Percentiles rank a stretch among this genome's conserved stretches.
Evolutionary conservation across 2,329 filamentous ascomycete genomes (phyloP).

Genomic region (Neurospora crassa): DNA sequence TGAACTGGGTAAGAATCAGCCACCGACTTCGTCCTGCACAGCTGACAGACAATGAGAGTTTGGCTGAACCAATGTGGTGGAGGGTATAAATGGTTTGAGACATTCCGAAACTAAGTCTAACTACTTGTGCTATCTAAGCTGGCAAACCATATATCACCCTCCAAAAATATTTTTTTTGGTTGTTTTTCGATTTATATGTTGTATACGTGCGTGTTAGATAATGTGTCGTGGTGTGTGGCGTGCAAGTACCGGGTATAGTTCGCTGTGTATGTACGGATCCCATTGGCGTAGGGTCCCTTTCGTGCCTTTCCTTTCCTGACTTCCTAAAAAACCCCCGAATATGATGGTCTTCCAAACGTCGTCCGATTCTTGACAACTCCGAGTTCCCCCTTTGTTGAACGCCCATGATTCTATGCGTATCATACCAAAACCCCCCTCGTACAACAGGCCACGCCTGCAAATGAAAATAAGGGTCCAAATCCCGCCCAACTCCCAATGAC

Average conservation of each 20-base stretch:
- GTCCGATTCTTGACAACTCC: background rate
- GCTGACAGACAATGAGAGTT: background rate
- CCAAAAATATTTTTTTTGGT: slow-evolving; percentile 8
- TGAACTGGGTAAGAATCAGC: background rate
- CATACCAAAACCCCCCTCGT: background rate
- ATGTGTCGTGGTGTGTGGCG: background rate
- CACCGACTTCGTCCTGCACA: background rate
- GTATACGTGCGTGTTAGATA: background rate
- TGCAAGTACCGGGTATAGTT: background rate
- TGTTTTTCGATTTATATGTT: slow-evolving; percentile 5
- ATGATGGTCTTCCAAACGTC: slow-evolving; percentile 3
- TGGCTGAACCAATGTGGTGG: background rate
- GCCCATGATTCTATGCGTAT: background rate
- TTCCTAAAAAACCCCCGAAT: background rate
- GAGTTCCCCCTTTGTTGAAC: background rate
- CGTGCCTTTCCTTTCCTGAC: background rate
- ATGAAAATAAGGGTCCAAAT: slow-evolving; percentile 1
- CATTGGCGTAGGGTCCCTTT: background rate
- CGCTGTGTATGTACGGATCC: background rate
- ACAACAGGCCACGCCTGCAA: background rate
- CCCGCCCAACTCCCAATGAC: slow-evolving; percentile 7
- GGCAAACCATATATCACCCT: slow-evolving; percentile 10
- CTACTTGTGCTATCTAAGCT: slow-evolving; percentile 1
- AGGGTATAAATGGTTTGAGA: slow-evolving; percentile 14
- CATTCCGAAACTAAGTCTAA: slow-evolving; percentile 12